These are phyloP conservation scores for Fremontodendron californicum DNA, from an alignment of 345 rosid genomes.

Conservation along the genomic window DNA sequence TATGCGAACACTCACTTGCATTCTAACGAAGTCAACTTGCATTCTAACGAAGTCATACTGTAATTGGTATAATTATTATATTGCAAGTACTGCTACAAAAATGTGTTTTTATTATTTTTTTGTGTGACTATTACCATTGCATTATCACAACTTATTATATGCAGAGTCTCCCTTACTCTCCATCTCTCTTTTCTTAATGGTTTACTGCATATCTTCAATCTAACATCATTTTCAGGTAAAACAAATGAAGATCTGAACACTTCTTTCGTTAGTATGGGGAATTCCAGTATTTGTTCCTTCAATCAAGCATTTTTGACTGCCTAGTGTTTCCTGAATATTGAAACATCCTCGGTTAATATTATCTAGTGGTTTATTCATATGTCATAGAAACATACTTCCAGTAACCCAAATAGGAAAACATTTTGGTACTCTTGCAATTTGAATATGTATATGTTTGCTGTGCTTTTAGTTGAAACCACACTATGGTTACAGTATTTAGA, in stretches of 20 bases:
- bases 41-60: background rate
- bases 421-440: background rate
- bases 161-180: background rate
- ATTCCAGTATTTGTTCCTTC: background rate
- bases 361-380: background rate
- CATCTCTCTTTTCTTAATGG: background rate
- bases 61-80: background rate
- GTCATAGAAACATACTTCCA: background rate
- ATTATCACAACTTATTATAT: background rate
- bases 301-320: background rate
- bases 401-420: background rate
- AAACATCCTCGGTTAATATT: background rate
- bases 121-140: background rate
- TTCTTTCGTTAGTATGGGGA: background rate
- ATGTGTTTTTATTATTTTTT: background rate
- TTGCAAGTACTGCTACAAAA: background rate
- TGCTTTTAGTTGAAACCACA: conserved; percentile 6
- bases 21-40: too few relatives aligned
- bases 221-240: background rate
- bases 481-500: background rate
- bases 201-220: background rate
- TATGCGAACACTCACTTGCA: too few relatives aligned
- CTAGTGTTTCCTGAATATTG: background rate
- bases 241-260: background rate
- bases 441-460: background rate